Base-by-base conservation (phyloP, 352 stramenopile genomes). In the Pythium myriotylum region DNA sequence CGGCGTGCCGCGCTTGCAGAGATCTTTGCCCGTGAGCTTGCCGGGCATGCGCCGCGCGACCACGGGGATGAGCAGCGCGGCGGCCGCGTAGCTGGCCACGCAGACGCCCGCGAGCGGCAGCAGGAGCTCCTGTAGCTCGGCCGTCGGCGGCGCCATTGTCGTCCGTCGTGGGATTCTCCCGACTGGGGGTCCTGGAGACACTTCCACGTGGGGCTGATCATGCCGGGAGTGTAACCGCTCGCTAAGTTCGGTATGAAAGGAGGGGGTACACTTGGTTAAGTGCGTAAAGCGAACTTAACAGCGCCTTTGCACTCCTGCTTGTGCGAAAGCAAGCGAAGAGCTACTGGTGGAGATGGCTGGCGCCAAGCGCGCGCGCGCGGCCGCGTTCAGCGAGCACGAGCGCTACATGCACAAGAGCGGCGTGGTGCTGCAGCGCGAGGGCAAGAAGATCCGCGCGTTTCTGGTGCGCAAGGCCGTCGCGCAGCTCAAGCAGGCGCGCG, bases 1-100 rank as follows among this genome's bases (percentile, higher is more conserved):
- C 6, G 82, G 78, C 2, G 86, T 97, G 43, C 91, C 91, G 55
- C 91, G 90, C 66, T 98, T 98, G 76, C 92, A 97, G 29, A 98
- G 79, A 78, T 98, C 91, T 69, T 97, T 97, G 53, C 92, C 92
- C 49, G 84, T 89, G 23, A 97, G 77, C 55, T 94, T 95, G 23
- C 77, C 74, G 0, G 91, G 82, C 68, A 96, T 85, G 26, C 69
- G 71, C 10, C 70, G 80, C 12, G 75, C 73, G 19, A 89, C 57
- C 6, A 80, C 22, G 16, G 81, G 82, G 53, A 95, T 92, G 10
- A 93, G 59, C 26, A 90, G 47, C 26, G 67, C 73, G 23, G 89
- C 77, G n/a, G 74, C 72, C 3, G 54, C 69, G 58, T 91, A 92
- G 48, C 83, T 90, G 19, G 71, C 62, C 50, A 85, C 56, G 41